Conservation (phyloP, 2,329 filamentous ascomycete genomes). For the Microascus cirrosus region DNA sequence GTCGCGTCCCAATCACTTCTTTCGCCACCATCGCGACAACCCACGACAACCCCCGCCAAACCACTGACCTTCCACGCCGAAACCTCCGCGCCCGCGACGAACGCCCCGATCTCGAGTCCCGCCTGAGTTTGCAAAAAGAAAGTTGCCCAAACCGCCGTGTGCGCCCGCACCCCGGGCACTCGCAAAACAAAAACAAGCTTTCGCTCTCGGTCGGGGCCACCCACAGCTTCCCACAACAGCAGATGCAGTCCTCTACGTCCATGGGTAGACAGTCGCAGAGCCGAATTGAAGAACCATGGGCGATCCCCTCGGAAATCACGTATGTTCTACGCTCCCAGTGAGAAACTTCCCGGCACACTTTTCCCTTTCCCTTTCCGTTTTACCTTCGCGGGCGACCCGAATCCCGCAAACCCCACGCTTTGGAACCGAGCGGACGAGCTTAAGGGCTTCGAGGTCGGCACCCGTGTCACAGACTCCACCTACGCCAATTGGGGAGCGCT, state of each 20-base stretch:
- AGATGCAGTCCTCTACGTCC: slow-evolving; percentile 12
- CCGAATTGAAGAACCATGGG: slow-evolving; percentile 37
- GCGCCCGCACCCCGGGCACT: not conserved
- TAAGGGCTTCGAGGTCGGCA: not conserved
- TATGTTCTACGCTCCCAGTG: slow-evolving; percentile 23
- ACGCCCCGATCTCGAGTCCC: not conserved
- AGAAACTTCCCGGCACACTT: not conserved
- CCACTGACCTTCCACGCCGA: not conserved
- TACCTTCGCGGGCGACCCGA: slow-evolving; percentile 4
- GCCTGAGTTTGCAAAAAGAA: not conserved
- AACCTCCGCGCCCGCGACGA: not conserved
- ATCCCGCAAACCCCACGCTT: not conserved
- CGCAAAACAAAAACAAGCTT: not conserved
- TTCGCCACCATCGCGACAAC: not conserved
- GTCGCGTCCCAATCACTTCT: not conserved
- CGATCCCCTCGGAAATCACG: slow-evolving; percentile 30
- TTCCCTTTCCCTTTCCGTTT: slow-evolving; percentile 7
- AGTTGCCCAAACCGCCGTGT: not conserved
- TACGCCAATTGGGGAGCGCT: not conserved
- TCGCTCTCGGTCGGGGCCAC: not conserved
- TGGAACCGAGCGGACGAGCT: not conserved
- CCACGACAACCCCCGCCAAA: not conserved
- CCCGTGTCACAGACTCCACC: slow-evolving; percentile 1
- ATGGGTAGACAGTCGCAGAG: slow-evolving; percentile 30
- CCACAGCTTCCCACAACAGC: no score